Evolutionary conservation across 768 basidiomycete species (phyloP).

Genomic region (Suillus fuscotomentosus): DNA sequence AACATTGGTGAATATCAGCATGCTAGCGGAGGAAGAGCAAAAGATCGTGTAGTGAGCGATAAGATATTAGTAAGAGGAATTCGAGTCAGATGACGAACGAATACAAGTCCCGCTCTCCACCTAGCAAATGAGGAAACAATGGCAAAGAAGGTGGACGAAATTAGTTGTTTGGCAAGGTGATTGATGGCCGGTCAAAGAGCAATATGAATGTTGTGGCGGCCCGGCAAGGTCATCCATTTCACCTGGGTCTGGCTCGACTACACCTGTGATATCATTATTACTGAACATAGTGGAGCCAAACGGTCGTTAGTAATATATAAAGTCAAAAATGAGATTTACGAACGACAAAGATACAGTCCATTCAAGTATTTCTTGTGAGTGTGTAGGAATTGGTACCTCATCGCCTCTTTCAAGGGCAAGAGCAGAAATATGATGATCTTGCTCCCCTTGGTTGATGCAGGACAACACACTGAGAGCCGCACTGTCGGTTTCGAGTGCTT

Average conservation of each 20-base stretch:
- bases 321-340: not conserved
- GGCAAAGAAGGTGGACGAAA: too few relatives aligned
- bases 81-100: too few relatives aligned
- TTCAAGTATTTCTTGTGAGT: conserved; percentile 15
- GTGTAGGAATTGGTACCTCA: conserved; percentile 17
- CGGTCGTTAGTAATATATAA: not conserved
- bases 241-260: not conserved
- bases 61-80: too few relatives aligned
- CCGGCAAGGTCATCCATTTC: not conserved
- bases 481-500: conserved; percentile 37
- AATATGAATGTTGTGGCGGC: too few relatives aligned
- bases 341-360: not conserved
- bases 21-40: not conserved
- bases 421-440: conserved; percentile 43
- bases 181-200: too few relatives aligned
- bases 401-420: conserved; percentile 33
- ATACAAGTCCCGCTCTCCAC: too few relatives aligned
- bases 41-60: not conserved
- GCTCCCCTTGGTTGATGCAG: conserved; percentile 36
- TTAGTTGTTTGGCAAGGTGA: too few relatives aligned
- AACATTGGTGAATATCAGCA: conserved; percentile 18
- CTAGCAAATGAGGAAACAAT: too few relatives aligned
- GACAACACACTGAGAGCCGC: conserved; percentile 29
- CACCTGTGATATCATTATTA: not conserved
- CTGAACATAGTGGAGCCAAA: not conserved